Evolutionary conservation across 2,329 filamentous ascomycete species (phyloP).

Genomic region (Colletotrichum falcatum): DNA sequence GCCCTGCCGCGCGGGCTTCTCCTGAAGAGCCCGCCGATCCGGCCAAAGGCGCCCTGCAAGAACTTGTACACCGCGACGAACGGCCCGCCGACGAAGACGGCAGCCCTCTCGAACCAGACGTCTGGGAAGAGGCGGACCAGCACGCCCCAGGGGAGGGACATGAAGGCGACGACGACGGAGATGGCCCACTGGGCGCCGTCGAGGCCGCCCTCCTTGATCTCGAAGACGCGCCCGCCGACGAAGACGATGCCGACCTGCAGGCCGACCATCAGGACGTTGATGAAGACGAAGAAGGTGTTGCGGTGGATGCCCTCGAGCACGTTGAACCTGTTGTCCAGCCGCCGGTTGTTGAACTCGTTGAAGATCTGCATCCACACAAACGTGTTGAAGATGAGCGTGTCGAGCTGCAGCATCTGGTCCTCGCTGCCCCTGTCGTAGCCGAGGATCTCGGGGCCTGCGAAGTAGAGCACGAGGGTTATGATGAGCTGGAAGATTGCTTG

Average conservation of each 20-base stretch:
- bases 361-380: constrained; percentile 89
- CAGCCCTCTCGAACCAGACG: constrained; percentile 40
- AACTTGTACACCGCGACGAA: constrained; percentile 13
- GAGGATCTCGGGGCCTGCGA: constrained; percentile 24
- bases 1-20: constrained; percentile 5
- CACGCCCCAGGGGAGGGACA: constrained; percentile 63
- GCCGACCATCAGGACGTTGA: constrained; percentile 68
- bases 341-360: constrained; percentile 74
- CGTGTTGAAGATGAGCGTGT: constrained; percentile 84
- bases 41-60: constrained; percentile 10
- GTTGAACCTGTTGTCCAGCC: constrained; percentile 72
- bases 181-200: constrained; percentile 66
- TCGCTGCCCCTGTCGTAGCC: constrained; percentile 17
- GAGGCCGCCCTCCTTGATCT: constrained; percentile 45
- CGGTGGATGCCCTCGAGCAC: constrained; percentile 68
- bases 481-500: constrained; percentile 71
- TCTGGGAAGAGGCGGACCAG: constrained; percentile 64
- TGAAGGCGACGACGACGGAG: constrained; percentile 58
- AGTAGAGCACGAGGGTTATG: constrained; percentile 59
- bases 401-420: constrained; percentile 53
- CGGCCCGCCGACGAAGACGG: constrained; percentile 28
- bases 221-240: constrained; percentile 66
- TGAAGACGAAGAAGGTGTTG: constrained; percentile 69
- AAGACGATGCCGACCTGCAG: constrained; percentile 69
- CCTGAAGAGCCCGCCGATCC: constrained; percentile 27